Evolutionary conservation across 1,139 yeast genomes (phyloP), one percentile per base, ranked within the genome.

Genomic region (Lodderomyces margitis): DNA sequence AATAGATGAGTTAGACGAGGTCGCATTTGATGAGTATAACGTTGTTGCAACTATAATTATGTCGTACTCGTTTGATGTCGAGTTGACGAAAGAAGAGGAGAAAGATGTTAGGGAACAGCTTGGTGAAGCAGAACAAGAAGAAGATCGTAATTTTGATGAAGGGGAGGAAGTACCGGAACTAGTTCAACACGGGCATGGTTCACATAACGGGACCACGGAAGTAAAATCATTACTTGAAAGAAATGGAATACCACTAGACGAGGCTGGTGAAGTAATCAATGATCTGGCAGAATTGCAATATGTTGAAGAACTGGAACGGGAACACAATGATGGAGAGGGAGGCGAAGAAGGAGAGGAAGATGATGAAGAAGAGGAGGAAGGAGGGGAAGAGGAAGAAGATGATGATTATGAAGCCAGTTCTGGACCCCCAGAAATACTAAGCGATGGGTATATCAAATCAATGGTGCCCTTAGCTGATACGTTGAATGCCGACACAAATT

Each of bases 381-480:
- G 11, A 3, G 32, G 30, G 10, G 50, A 45, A 4, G 45, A 36
- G 11, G 51, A 38, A 2, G 28, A 34, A 17, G 17, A 28, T 9
- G 24, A 27, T 9, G 25, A 33, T 21, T 36, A 36, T 8, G 33
- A 37, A 5, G 15, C 14, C 5, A 15, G 21, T 9, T 17, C 37
- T 14, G 21, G 15, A 4, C 10, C 12, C 3, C 38, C 25, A 17
- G 39, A 37, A 19, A 43, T 45, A 12, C 36, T 41, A 21, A 34
- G 21, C 6, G 82, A 75, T 41, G 69, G 70, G 2, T 75, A 73
- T 42, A 67, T 76, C 48, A 91, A 92, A 57, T 85, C 95, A 0
- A 85, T 92, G 95, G 89, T 89, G 5, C 96, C 98, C 0, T 66
- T 89, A 40, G 98, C 98, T 0, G 98, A 92, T 56, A 81, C 87